Percentiles rank a stretch among this genome's conserved stretches.
Evolutionary conservation across 352 stramenopile species (phyloP).

Genomic region (Phytophthora rubi): DNA sequence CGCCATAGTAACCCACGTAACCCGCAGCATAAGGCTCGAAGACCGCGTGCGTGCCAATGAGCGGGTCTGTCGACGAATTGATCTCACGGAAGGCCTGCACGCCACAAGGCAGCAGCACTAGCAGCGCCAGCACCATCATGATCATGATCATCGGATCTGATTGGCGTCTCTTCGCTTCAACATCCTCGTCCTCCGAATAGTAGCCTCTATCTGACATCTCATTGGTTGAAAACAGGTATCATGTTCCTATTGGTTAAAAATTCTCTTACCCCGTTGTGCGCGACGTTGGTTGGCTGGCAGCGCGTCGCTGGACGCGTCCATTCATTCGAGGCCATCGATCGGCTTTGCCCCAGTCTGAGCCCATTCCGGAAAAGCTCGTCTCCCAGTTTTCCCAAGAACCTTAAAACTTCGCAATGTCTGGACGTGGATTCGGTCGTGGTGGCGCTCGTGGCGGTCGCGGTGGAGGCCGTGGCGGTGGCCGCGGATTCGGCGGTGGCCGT

Average conservation of each 20-base stretch:
- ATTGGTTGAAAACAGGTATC: background rate
- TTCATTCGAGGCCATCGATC: conserved; percentile 21
- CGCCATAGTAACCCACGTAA: conserved; percentile 84
- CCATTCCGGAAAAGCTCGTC: conserved; percentile 36
- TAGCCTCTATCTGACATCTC: background rate
- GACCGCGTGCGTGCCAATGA: conserved; percentile 40
- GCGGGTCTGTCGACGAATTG: conserved; percentile 37
- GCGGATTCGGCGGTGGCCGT: conserved; percentile 8
- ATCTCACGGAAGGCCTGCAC: conserved; percentile 47
- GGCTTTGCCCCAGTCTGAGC: too few relatives aligned
- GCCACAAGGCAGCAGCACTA: conserved; percentile 18
- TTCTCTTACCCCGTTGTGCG: background rate
- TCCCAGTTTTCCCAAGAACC: conserved; percentile 24
- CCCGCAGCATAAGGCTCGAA: conserved; percentile 89
- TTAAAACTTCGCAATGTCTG: conserved; percentile 40
- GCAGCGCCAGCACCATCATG: background rate
- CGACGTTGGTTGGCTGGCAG: conserved; percentile 40
- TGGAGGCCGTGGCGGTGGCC: background rate
- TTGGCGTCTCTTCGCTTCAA: conserved; percentile 30
- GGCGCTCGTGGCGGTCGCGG: conserved; percentile 54
- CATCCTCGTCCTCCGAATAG: background rate
- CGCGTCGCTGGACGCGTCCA: conserved; percentile 20
- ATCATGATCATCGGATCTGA: background rate
- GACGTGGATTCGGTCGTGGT: conserved; percentile 71
- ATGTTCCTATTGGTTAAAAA: conserved; percentile 5